phyloP scores from a whole-genome alignment of 2,329 filamentous ascomycete species.

The Lecanosticta acicola region DNA sequence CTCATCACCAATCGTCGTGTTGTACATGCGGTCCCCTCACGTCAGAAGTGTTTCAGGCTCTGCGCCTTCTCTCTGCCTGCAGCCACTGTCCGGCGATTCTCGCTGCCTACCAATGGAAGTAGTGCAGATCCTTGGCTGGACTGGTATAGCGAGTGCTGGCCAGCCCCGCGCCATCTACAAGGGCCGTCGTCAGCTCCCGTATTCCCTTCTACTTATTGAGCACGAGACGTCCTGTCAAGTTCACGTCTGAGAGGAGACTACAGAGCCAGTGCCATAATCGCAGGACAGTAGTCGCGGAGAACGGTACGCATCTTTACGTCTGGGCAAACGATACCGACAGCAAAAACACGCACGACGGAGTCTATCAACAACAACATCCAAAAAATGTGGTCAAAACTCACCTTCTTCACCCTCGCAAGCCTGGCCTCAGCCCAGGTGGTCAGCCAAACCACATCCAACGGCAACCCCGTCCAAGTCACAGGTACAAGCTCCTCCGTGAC shows the following conservation, averaged over 20 bases:
- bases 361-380: too few species aligned
- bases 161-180: not conserved
- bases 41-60: not conserved
- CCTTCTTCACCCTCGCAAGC: conserved; percentile 4
- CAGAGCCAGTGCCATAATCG: not conserved
- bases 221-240: not conserved
- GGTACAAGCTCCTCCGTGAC: conserved; percentile 1
- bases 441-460: conserved; percentile 2
- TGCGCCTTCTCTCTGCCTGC: not conserved
- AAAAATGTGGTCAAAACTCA: conserved; percentile 3
- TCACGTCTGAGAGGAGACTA: not conserved
- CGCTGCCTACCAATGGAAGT: not conserved
- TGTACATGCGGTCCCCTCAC: not conserved
- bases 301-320: not conserved
- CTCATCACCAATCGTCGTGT: not conserved
- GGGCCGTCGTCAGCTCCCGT: not conserved
- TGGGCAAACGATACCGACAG: not conserved
- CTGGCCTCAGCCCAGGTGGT: conserved; percentile 8
- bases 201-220: too few species aligned
- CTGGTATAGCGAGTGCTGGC: not conserved
- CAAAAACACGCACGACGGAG: too few species aligned
- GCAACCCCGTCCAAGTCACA: conserved; percentile 3
- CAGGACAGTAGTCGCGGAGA: not conserved
- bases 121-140: not conserved
- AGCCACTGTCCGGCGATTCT: not conserved